These are phyloP conservation scores for Sugiyamaella chiloensis DNA, from an alignment of 805 yeast genomes.

Conservation along the genomic window DNA sequence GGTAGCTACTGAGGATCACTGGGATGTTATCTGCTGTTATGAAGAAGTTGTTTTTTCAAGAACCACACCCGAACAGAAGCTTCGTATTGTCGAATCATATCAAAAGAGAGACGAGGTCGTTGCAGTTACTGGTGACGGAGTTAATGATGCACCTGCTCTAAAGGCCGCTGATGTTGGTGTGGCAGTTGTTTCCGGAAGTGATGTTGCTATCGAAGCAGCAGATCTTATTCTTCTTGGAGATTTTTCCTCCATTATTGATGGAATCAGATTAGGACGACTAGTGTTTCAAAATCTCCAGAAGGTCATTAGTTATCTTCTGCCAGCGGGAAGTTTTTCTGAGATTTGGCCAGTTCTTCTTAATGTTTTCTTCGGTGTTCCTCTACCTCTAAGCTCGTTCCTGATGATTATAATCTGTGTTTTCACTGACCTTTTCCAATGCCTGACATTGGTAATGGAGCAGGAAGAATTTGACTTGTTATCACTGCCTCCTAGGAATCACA, in stretches of 20 bases:
- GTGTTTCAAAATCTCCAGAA: slow-evolving; percentile 50
- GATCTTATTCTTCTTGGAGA: slow-evolving; percentile 20
- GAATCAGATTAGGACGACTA: slow-evolving; percentile 82
- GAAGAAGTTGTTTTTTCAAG: slow-evolving; percentile 42
- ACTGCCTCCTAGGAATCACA: slow-evolving; percentile 43
- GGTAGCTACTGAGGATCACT: slow-evolving; percentile 35
- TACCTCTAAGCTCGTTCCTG: slow-evolving; percentile 45
- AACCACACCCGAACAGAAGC: slow-evolving; percentile 50
- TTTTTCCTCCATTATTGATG: slow-evolving; percentile 80
- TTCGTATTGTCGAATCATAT: slow-evolving; percentile 46
- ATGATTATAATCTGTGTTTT: slow-evolving; percentile 51
- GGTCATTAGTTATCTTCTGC: slow-evolving; percentile 44
- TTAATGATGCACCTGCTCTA: slow-evolving; percentile 97
- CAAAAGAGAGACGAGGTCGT: slow-evolving; percentile 83
- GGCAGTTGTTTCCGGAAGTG: slow-evolving; percentile 47
- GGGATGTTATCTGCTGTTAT: slow-evolving; percentile 41
- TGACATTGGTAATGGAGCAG: slow-evolving; percentile 44
- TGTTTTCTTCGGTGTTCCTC: slow-evolving; percentile 49
- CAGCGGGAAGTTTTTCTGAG: slow-evolving; percentile 53
- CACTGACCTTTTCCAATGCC: slow-evolving; percentile 47
- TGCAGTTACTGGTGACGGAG: slow-evolving; percentile 99
- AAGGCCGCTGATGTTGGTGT: slow-evolving; percentile 95
- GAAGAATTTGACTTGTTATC: slow-evolving; percentile 42
- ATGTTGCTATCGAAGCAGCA: slow-evolving; percentile 25
- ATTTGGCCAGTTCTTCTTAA: slow-evolving; percentile 50